Evolutionary conservation across 768 basidiomycete genomes (phyloP).

Genomic region (Phaeotremella fagi): DNA sequence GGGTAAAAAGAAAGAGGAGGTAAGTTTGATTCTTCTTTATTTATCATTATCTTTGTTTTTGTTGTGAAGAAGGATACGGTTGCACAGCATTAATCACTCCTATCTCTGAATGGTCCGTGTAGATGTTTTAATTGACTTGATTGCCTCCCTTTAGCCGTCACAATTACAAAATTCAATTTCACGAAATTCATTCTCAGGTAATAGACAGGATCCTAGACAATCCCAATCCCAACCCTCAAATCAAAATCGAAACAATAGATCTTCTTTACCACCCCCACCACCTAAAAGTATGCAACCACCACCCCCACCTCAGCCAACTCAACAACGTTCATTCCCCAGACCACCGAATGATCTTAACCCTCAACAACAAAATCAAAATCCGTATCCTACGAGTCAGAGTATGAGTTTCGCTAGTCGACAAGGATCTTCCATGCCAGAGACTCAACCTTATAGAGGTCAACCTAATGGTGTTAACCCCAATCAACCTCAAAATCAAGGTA

Average conservation of each 20-base stretch:
- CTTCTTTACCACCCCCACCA: too few species aligned
- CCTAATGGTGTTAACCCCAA: slow-evolving; percentile 9
- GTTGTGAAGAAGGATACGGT: slow-evolving; percentile 15
- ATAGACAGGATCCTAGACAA: slow-evolving; percentile 4
- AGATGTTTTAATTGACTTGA: background rate
- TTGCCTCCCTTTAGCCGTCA: slow-evolving; percentile 1
- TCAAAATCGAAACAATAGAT: too few species aligned
- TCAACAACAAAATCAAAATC: background rate
- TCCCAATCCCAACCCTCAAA: too few species aligned
- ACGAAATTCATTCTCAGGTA: slow-evolving; percentile 22
- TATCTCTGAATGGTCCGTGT: slow-evolving; percentile 1
- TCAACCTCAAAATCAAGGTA: background rate
- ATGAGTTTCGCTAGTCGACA: slow-evolving; percentile 23
- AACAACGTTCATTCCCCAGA: slow-evolving; percentile 1
- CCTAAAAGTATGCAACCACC: too few species aligned
- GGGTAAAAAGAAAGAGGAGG: slow-evolving; percentile 25
- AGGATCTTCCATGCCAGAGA: slow-evolving; percentile 9
- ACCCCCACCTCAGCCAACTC: slow-evolving; percentile 9
- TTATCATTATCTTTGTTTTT: too few species aligned
- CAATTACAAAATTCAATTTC: too few species aligned
- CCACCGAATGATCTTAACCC: background rate
- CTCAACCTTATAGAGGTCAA: slow-evolving; percentile 23
- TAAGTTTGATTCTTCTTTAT: too few species aligned
- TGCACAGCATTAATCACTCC: background rate
- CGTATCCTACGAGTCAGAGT: slow-evolving; percentile 27